Evolutionary conservation across 169 alveolate species (phyloP).

Genomic region (Plasmodium vivax): DNA sequence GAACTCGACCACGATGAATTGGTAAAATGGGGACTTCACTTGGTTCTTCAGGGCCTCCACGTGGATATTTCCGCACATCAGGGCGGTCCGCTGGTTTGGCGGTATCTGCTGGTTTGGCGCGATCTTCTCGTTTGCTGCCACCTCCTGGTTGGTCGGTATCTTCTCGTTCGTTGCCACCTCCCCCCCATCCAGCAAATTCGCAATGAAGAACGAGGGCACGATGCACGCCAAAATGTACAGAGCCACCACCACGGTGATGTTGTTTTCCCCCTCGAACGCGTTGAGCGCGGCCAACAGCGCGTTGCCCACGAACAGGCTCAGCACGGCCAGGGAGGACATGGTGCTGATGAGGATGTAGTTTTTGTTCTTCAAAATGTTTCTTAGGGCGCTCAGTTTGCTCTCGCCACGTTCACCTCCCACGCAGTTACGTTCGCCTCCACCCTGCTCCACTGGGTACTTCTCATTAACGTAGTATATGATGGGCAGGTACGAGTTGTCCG

Average conservation of each 20-base stretch:
- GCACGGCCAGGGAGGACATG: conserved; percentile 69
- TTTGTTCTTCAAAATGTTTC: conserved; percentile 43
- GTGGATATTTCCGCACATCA: neutral
- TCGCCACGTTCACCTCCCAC: neutral
- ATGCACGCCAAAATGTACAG: conserved; percentile 21
- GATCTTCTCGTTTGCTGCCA: too few relatives aligned
- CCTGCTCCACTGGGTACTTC: conserved; percentile 33
- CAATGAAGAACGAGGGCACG: conserved; percentile 47
- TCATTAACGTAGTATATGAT: conserved; percentile 68
- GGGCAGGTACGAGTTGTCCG: conserved; percentile 63
- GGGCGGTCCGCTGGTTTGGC: neutral
- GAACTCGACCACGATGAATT: conserved; percentile 61
- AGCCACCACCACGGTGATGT: conserved; percentile 13
- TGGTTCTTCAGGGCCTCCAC: conserved; percentile 17
- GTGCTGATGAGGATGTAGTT: conserved; percentile 60
- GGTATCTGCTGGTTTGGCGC: neutral
- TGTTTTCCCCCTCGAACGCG: neutral
- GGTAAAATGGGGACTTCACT: conserved; percentile 20
- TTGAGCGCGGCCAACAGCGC: neutral
- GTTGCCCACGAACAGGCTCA: conserved; percentile 68
- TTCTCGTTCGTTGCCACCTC: neutral
- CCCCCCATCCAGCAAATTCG: conserved; percentile 18
- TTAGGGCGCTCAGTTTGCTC: conserved; percentile 5
- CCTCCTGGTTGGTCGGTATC: neutral
- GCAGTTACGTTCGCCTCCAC: neutral